A percentile compares a stretch with the other conserved stretches of the same genome.
phyloP scores from a whole-genome alignment of 1,284 basidiomycete genomes.

The Phlebopus sp. region DNA sequence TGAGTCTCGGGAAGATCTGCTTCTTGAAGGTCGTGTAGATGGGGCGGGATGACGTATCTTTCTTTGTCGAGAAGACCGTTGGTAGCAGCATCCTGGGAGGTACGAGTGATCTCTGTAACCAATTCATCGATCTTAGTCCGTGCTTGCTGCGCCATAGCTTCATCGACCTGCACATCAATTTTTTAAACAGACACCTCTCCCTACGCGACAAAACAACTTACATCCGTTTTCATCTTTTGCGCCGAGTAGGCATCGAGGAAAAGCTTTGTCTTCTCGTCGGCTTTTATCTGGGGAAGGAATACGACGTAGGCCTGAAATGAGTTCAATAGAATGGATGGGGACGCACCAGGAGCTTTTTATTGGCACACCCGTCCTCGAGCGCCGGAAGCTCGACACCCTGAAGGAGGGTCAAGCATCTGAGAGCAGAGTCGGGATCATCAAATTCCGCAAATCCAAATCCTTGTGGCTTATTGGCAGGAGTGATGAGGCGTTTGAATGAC shows the following conservation, averaged over 20 bases:
- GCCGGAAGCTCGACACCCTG: constrained; percentile 87
- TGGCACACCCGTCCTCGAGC: constrained; percentile 77
- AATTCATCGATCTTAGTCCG: constrained; percentile 54
- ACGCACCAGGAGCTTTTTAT: constrained; percentile 84
- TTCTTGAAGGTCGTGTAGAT: constrained; percentile 92
- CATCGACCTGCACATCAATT: constrained; percentile 47
- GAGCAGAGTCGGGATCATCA: constrained; percentile 84
- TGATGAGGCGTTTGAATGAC: constrained; percentile 87
- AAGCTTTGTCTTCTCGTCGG: constrained; percentile 87
- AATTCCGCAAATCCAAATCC: constrained; percentile 95
- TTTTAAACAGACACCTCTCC: constrained; percentile 1
- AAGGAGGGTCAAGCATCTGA: constrained; percentile 77
- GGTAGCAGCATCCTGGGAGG: constrained; percentile 65
- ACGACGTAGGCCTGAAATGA: constrained; percentile 39
- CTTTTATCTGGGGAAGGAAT: constrained; percentile 64
- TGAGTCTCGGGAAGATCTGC: constrained; percentile 95
- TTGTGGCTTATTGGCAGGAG: constrained; percentile 87
- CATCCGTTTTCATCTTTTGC: constrained; percentile 78
- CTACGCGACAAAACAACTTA: constrained; percentile 30
- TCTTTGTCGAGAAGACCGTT: constrained; percentile 69
- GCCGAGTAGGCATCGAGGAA: constrained; percentile 84
- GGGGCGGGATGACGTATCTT: constrained; percentile 87
- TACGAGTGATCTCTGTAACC: constrained; percentile 57
- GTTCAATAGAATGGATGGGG: constrained; percentile 16
- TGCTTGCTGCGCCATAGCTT: constrained; percentile 43